Evolutionary conservation across 768 basidiomycete species (phyloP).

Genomic region (Leccinum broughii): DNA sequence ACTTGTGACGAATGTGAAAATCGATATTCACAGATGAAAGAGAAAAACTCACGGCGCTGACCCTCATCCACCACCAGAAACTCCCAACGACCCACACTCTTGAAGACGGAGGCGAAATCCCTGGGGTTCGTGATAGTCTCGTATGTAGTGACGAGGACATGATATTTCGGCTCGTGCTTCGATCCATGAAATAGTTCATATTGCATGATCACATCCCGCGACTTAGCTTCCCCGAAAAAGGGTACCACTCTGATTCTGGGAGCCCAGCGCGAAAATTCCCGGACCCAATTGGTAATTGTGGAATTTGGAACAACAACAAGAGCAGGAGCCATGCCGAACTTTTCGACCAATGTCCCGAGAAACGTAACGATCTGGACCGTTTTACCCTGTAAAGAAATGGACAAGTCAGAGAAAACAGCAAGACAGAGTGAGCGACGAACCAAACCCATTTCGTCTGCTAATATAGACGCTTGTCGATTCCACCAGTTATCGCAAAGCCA

Average conservation of each 20-base stretch:
- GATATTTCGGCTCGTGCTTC: slow-evolving; percentile 63
- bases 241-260: slow-evolving; percentile 75
- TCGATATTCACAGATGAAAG: not conserved
- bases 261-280: slow-evolving; percentile 84
- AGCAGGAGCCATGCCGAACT: slow-evolving; percentile 68
- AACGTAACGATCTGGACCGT: slow-evolving; percentile 91
- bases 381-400: slow-evolving; percentile 57
- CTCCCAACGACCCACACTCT: slow-evolving; percentile 87
- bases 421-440: slow-evolving; percentile 39
- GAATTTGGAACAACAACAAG: slow-evolving; percentile 96
- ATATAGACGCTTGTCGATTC: slow-evolving; percentile 78
- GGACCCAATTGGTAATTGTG: slow-evolving; percentile 92
- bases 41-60: slow-evolving; percentile 67
- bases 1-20: slow-evolving; percentile 46
- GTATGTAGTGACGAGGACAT: slow-evolving; percentile 93
- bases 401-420: slow-evolving; percentile 5
- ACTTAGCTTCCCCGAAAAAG: slow-evolving; percentile 77
- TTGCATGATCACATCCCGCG: slow-evolving; percentile 76
- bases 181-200: slow-evolving; percentile 76
- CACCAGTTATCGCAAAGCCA: slow-evolving; percentile 91
- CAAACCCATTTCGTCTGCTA: slow-evolving; percentile 98
- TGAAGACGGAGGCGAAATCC: slow-evolving; percentile 78
- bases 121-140: slow-evolving; percentile 71
- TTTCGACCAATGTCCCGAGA: slow-evolving; percentile 61
- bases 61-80: slow-evolving; percentile 92